Evolutionary conservation across 805 yeast genomes (phyloP).

Genomic region (Candida vaughaniae): DNA sequence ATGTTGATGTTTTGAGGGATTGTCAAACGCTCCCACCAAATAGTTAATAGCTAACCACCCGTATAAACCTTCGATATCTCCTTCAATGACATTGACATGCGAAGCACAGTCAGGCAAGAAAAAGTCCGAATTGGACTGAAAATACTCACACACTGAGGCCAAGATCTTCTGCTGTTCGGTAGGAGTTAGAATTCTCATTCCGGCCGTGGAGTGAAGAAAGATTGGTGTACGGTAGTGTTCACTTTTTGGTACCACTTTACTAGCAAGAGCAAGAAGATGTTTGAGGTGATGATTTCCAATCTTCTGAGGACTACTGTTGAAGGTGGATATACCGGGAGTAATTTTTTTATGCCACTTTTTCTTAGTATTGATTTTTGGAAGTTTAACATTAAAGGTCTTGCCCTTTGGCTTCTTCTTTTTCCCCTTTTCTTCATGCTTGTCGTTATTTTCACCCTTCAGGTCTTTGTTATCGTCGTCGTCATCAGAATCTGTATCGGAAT

Average conservation of each 20-base stretch:
- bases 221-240: constrained; percentile 66
- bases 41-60: constrained; percentile 68
- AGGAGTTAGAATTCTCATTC: constrained; percentile 59
- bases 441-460: constrained; percentile 6
- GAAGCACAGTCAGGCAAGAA: constrained; percentile 60
- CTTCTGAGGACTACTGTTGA: constrained; percentile 45
- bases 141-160: constrained; percentile 48
- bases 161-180: constrained; percentile 48
- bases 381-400: constrained; percentile 5
- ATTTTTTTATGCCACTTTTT: constrained; percentile 51
- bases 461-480: constrained; percentile 5
- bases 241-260: constrained; percentile 54
- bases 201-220: constrained; percentile 69
- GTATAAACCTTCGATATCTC: constrained; percentile 64
- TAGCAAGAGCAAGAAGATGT: constrained; percentile 47
- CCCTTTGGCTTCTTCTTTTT: constrained; percentile 40
- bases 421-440: constrained; percentile 21
- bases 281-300: constrained; percentile 53
- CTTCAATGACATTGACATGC: constrained; percentile 61
- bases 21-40: constrained; percentile 44
- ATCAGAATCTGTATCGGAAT: constrained; percentile 10
- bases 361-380: constrained; percentile 33
- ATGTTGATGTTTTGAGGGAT: constrained; percentile 36
- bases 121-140: constrained; percentile 47
- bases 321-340: constrained; percentile 58